Evolutionary conservation across 164 flowering plant genomes (phyloP).

Genomic region (Aristolochia californica): DNA sequence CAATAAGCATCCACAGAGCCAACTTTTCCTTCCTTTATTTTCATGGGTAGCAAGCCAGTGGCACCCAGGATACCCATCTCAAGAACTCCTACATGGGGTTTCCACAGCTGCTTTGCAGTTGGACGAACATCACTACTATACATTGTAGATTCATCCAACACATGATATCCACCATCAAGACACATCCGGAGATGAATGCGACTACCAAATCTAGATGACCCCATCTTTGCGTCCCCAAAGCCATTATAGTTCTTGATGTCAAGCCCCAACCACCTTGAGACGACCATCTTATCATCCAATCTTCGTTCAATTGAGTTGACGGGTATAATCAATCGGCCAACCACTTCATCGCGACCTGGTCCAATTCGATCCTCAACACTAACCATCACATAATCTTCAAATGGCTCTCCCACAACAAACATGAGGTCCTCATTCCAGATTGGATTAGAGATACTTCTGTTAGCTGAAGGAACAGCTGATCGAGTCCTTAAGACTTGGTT

Average conservation of each 20-base stretch:
- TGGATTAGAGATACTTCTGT: constrained; percentile 17
- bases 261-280: constrained; percentile 64
- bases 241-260: constrained; percentile 22
- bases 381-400: constrained; percentile 32
- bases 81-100: constrained; percentile 44
- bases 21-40: constrained; percentile 20
- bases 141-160: constrained; percentile 70
- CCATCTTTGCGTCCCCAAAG: constrained; percentile 20
- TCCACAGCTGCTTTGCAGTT: constrained; percentile 46
- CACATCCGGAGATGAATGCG: constrained; percentile 54
- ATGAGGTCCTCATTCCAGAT: constrained; percentile 70
- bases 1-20: constrained; percentile 29
- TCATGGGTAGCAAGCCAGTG: constrained; percentile 32
- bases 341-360: constrained; percentile 45
- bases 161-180: constrained; percentile 53
- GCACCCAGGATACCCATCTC: constrained; percentile 73
- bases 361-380: constrained; percentile 52
- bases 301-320: constrained; percentile 41
- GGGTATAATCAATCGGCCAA: constrained; percentile 53
- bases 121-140: constrained; percentile 69
- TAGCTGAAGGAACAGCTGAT: constrained; percentile 5
- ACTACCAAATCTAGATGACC: constrained; percentile 38
- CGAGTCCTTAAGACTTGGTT: constrained; percentile 20
- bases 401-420: constrained; percentile 26
- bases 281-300: constrained; percentile 40